Conservation (phyloP, 371 early-diverging fungal species). For the Mortierella polycephala region DNA sequence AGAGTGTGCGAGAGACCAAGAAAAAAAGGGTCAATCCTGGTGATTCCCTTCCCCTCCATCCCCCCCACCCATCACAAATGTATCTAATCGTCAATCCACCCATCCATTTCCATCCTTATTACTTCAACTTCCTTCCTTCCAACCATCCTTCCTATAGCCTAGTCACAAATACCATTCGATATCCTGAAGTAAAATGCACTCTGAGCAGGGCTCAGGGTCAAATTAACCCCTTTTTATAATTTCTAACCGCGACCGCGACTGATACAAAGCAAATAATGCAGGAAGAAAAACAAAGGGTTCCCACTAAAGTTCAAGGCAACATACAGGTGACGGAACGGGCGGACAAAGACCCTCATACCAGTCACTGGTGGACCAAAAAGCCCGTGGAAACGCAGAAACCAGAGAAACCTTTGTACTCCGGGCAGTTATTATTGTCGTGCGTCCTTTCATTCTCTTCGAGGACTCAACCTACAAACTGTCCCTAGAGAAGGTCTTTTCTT, state of each 20-base stretch:
- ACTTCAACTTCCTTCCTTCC: too few relatives aligned
- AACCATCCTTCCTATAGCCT: too few relatives aligned
- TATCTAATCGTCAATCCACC: too few relatives aligned
- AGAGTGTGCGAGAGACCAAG: too few relatives aligned
- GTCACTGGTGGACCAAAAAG: not conserved
- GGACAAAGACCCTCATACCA: not conserved
- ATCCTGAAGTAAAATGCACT: not conserved
- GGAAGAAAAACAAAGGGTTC: not conserved
- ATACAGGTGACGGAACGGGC: not conserved
- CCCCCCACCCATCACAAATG: too few relatives aligned
- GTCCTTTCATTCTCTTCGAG: constrained; percentile 18
- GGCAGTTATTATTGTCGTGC: constrained; percentile 46
- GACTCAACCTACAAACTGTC: constrained; percentile 33
- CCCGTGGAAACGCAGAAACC: not conserved
- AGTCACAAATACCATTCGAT: too few relatives aligned
- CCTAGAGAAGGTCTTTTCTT: constrained; percentile 32
- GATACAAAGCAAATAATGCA: too few relatives aligned
- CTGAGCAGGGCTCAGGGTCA: constrained; percentile 14
- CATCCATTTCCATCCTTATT: too few relatives aligned
- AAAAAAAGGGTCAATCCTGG: too few relatives aligned
- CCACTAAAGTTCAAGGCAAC: not conserved
- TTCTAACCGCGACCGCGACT: too few relatives aligned
- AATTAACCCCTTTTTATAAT: too few relatives aligned
- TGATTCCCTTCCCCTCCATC: too few relatives aligned
- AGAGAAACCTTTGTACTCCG: constrained; percentile 29